Evolutionary conservation across 495 filamentous ascomycete species (phyloP), one percentile per base, ranked within the genome.

Genomic region (Aspergillus campestris): DNA sequence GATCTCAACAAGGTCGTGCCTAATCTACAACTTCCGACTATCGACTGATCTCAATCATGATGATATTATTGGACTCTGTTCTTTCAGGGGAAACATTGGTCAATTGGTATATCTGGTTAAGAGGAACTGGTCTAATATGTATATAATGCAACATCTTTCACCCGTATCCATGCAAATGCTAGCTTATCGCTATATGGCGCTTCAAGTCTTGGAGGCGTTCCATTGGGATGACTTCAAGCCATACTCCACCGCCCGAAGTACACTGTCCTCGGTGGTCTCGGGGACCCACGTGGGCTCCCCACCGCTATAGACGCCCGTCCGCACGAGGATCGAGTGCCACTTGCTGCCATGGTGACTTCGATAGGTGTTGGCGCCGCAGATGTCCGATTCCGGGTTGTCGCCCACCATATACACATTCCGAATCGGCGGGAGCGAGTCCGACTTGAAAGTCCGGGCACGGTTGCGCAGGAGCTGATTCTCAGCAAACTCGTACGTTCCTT

Each of bases 371-470:
- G 86, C 91, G n/a, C 94, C 92, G 9, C 73, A 66, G 47, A 99
- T 94, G 63, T 99, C 92, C 28, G 81, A 86, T 58, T 87, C 87
- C 0, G 92, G 91, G 52, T 97, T 99, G 54, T 99, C 92, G 0
- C 92, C 92, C n/a, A 99, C 75, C 91, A 97, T 96, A 56, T 94
- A 97, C 5, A 99, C 86, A 10, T 70, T 75, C 54, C 67, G 62
- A 47, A 95, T 57, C 11, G 66, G 67, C 7, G 56, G 57, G 1
- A 70, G 46, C 11, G 66, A 50, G 31, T 60, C 50, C 11, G 55
- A 57, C 11, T 59, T 57, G 46, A 72, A 61, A 3, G 75, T 49
- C 29, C 75, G 52, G 11, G 65, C 51, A 10, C 87, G 74, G 50
- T 89, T 81, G 30, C 64, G 64, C 40, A 70, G 59, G 27, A 99